Conservation (phyloP, 2,329 filamentous ascomycete species). For the Aspergillus sojae region DNA sequence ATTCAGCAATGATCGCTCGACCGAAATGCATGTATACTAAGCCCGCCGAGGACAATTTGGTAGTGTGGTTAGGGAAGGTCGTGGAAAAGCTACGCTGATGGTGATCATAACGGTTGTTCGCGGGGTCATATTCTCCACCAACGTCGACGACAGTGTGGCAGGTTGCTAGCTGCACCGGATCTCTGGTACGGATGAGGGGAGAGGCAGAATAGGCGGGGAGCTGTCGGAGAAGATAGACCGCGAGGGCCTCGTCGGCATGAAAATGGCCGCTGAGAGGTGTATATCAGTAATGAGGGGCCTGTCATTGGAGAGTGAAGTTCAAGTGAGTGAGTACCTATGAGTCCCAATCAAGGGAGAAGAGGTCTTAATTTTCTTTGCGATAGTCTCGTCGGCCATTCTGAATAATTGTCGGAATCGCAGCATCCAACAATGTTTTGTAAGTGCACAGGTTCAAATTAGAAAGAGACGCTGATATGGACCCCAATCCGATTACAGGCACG, state of each 20-base stretch:
- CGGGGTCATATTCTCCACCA: slow-evolving; percentile 87
- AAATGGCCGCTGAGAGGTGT: slow-evolving; percentile 73
- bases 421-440: slow-evolving; percentile 25
- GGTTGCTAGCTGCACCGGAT: slow-evolving; percentile 72
- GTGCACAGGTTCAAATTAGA: neutral
- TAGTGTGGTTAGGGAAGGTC: slow-evolving; percentile 79
- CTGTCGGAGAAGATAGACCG: slow-evolving; percentile 90
- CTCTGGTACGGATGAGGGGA: slow-evolving; percentile 80
- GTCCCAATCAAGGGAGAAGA: slow-evolving; percentile 77
- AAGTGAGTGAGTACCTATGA: slow-evolving; percentile 63
- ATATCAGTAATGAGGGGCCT: slow-evolving; percentile 17
- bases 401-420: slow-evolving; percentile 45
- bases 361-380: slow-evolving; percentile 83
- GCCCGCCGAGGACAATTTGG: slow-evolving; percentile 91
- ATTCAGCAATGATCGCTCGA: slow-evolving; percentile 73
- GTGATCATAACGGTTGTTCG: slow-evolving; percentile 84
- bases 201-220: slow-evolving; percentile 79
- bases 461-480: neutral
- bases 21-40: slow-evolving; percentile 97
- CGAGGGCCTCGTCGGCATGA: slow-evolving; percentile 96
- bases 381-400: slow-evolving; percentile 67
- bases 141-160: slow-evolving; percentile 98
- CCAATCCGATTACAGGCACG: too few species aligned
- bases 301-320: slow-evolving; percentile 6
- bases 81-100: slow-evolving; percentile 90